Percentiles rank a stretch among this genome's conserved stretches.
phyloP scores from a whole-genome alignment of 768 basidiomycete species.

The Naganishia vishniacii region DNA sequence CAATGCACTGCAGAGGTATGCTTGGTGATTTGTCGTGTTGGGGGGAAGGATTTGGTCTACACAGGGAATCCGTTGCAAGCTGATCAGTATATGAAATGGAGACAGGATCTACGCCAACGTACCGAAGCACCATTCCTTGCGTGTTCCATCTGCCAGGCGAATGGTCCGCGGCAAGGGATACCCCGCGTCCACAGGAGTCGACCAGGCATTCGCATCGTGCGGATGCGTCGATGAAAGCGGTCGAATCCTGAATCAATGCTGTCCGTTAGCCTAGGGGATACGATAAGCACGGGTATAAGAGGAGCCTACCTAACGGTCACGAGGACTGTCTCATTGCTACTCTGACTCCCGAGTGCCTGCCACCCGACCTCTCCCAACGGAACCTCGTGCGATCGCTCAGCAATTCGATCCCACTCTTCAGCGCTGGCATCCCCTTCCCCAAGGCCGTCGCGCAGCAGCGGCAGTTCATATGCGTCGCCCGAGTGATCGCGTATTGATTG shows the following conservation, averaged over 20 bases:
- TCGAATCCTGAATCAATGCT: constrained; percentile 33
- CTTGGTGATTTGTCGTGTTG: constrained; percentile 35
- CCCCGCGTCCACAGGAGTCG: constrained; percentile 37
- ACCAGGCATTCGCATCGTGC: constrained; percentile 33
- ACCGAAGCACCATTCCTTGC: constrained; percentile 47
- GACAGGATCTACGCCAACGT: constrained; percentile 18
- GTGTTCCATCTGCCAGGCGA: constrained; percentile 34
- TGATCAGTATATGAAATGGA: neutral
- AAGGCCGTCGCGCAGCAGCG: neutral
- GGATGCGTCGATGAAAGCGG: constrained; percentile 38
- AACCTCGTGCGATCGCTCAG: neutral
- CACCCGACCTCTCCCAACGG: constrained; percentile 17
- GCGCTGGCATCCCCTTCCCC: neutral
- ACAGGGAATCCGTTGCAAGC: neutral
- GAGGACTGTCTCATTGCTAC: constrained; percentile 40
- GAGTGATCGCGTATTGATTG: neutral
- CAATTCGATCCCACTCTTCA: constrained; percentile 13
- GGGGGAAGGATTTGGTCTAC: constrained; percentile 45
- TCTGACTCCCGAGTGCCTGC: constrained; percentile 28
- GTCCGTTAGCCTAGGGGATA: no score
- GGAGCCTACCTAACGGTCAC: constrained; percentile 43
- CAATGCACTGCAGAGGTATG: constrained; percentile 40
- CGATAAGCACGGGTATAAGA: neutral
- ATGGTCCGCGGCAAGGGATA: constrained; percentile 34
- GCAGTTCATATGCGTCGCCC: neutral